Base-by-base conservation (phyloP, 805 yeast species). In the Spathaspora sp. region DNA sequence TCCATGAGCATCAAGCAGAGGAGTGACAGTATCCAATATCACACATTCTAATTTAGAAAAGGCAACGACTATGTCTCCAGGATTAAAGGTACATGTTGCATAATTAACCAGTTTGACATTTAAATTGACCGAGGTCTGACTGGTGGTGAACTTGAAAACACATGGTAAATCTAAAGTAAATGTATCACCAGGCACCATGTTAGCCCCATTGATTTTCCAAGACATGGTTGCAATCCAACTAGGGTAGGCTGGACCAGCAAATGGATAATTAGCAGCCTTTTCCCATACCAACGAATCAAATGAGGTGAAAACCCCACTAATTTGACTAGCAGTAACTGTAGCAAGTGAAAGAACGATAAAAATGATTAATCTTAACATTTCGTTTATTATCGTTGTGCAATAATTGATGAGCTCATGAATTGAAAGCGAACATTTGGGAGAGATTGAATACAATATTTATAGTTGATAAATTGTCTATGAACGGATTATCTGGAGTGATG, bases 131-230 rank as follows among this genome's bases (percentile, higher is more conserved):
- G 56, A 26, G 20, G 52, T 7, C 9, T 50, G 20, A 6, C 55
- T 29, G 5, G 59, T 44, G 5, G 65, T 61, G 49, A 65, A 60
- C 46, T 63, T 63, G 32, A 29, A 29, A 12, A 59, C 66, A 52
- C 67, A 60, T 4, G 69, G 69, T 51, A 67, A 44, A 23, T 49
- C 47, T 46, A 67, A 60, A 6, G 59, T 49, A 42, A 67, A 66
- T 8, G 66, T 64, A 49, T 67, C 72, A 38, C 67, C 67, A 0
- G 70, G 44, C 0, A 18, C 7, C 2, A 59, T 55, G 5, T 53
- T 45, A 7, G 49, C 5, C 16, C 62, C 60, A 8, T 46, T 20
- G 20, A 66, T 57, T 3, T 32, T 20, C 70, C 70, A 66, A 2
- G 51, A 49, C 9, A 66, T 32, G 1, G 56, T 47, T 14, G 66